Percentiles rank a stretch among this genome's conserved stretches.
phyloP scores from a whole-genome alignment of 2,329 filamentous ascomycete species.

The Alternaria brassicicola region DNA sequence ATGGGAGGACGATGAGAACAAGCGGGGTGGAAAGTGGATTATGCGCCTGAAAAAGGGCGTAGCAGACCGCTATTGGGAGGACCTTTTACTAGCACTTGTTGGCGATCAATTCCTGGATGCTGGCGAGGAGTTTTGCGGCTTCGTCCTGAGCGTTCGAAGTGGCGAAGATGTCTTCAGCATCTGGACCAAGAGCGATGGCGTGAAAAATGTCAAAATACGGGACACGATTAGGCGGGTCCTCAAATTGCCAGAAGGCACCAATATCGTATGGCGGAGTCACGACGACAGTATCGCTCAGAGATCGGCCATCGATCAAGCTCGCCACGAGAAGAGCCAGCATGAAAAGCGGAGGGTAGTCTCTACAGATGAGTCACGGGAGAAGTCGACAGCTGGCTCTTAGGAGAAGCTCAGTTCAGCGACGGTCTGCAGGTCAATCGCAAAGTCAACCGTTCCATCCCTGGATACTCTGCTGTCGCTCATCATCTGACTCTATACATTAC shows the following conservation, averaged over 20 bases:
- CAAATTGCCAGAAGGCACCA: slow-evolving; percentile 83
- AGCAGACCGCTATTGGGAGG: slow-evolving; percentile 95
- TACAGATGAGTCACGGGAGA: slow-evolving; percentile 45
- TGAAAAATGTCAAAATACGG: slow-evolving; percentile 95
- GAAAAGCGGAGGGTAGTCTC: slow-evolving; percentile 53
- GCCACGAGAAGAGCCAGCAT: slow-evolving; percentile 74
- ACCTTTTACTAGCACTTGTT: slow-evolving; percentile 85
- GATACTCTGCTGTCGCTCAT: neutral
- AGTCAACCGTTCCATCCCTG: neutral
- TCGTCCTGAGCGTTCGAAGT: slow-evolving; percentile 90
- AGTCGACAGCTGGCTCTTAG: slow-evolving; percentile 36
- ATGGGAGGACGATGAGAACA: slow-evolving; percentile 98
- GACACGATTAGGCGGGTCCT: slow-evolving; percentile 94
- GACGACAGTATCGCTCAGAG: slow-evolving; percentile 94
- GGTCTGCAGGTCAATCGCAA: neutral
- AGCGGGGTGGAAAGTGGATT: slow-evolving; percentile 96
- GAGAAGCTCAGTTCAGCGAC: slow-evolving; percentile 3
- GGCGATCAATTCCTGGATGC: slow-evolving; percentile 95
- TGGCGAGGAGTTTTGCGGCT: slow-evolving; percentile 91
- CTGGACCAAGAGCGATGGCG: slow-evolving; percentile 93
- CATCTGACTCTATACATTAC: neutral
- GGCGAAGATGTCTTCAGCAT: slow-evolving; percentile 97
- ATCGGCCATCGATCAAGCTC: slow-evolving; percentile 86
- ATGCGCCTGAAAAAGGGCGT: slow-evolving; percentile 96
- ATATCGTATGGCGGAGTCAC: slow-evolving; percentile 93